Evolutionary conservation across 1,284 basidiomycete genomes (phyloP), one percentile per base, ranked within the genome.

Genomic region (Agaricales sp.): DNA sequence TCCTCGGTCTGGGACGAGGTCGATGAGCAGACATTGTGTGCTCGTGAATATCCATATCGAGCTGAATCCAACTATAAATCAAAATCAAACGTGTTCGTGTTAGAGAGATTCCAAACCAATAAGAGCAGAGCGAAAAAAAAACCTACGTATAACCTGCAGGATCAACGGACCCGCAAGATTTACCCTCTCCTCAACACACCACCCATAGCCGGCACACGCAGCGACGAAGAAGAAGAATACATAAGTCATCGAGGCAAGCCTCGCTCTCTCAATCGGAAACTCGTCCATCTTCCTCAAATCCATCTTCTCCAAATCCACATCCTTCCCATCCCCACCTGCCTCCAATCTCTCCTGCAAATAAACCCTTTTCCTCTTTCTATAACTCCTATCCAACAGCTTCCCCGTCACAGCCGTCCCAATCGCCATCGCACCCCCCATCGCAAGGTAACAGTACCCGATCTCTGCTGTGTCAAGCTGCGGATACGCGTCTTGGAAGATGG

Each of bases 401-500:
- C 83, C 83, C 25, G 64, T 71, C 3, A 66, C 37, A 11, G 66
- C 21, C 16, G 49, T 46, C 14, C 44, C 49, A 3, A 50, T 18
- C 25, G 51, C 46, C 59, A 67, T 67, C 3, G 72, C 74, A 20
- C 66, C 68, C 3, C 78, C 80, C 43, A 77, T 69, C 3, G 69
- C 69, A 43, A 90, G 65, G 64, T 79, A 90, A 60, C 82, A 87
- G 4, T 89, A 61, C 0, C 87, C 87, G 25, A 82, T 70, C 11
- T 77, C 71, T 0, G 78, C 81, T 54, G 85, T 73, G 48, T 63
- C 73, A 39, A 87, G 67, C 59, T 67, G 78, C 0, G 81, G 74
- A 55, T 87, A 89, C 1, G 69, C 64, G 3, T 60, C 55, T 39
- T 67, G 61, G 59, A 87, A 86, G 0, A 85, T 65, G 0, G 77